Evolutionary conservation across 140 eudicot genomes (phyloP).

Genomic region (Senecio squalidus): DNA sequence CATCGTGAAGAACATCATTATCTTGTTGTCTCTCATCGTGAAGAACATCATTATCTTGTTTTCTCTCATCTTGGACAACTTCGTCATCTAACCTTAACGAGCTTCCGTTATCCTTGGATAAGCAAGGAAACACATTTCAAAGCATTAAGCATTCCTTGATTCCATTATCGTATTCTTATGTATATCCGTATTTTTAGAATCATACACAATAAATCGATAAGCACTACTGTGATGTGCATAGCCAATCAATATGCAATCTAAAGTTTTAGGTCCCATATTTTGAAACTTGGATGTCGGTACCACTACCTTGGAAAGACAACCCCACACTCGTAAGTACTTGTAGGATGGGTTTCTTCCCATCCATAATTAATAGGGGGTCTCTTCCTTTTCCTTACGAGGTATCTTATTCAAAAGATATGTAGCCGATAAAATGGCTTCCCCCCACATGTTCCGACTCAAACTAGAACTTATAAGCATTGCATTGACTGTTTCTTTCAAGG

Average conservation of each 20-base stretch:
- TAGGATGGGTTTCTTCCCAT: too few species aligned
- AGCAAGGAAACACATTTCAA: not conserved
- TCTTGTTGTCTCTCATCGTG: too few species aligned
- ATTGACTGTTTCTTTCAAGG: too few species aligned
- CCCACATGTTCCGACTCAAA: too few species aligned
- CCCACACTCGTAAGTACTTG: not conserved
- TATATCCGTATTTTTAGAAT: not conserved
- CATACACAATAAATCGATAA: not conserved
- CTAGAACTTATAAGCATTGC: too few species aligned
- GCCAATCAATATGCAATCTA: not conserved
- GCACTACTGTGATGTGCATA: not conserved
- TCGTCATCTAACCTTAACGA: not conserved
- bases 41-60: too few species aligned
- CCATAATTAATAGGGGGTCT: not conserved
- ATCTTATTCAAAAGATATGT: not conserved
- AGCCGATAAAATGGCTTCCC: not conserved
- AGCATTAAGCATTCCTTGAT: not conserved
- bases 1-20: too few species aligned
- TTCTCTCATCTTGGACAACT: not conserved
- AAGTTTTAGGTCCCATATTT: too few species aligned
- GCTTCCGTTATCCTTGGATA: not conserved
- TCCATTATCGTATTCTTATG: not conserved
- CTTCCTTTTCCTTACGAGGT: not conserved
- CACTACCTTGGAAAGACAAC: not conserved
- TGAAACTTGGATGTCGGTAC: not conserved